Conservation (phyloP, 202 grass and related monocot genomes). For the Dendrocalamus latiflorus region DNA sequence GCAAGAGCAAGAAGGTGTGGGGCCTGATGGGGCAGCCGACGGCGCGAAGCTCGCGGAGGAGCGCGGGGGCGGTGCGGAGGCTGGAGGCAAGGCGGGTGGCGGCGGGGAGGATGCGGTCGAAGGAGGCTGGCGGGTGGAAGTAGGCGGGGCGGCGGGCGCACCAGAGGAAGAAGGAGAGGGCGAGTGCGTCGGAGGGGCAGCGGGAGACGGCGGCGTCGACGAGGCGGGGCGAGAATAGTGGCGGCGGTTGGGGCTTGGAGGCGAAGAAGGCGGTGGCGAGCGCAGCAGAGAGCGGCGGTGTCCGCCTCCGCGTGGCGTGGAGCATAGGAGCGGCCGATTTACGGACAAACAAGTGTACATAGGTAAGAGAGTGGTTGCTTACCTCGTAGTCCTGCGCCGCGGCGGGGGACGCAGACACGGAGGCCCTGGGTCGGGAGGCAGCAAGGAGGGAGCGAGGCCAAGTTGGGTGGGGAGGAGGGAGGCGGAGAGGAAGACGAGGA, state of each 20-base stretch:
- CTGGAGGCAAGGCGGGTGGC: no score
- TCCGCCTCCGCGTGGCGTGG: slow-evolving; percentile 29
- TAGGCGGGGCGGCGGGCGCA: no score
- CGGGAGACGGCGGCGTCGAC: slow-evolving; percentile 46
- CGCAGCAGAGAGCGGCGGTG: slow-evolving; percentile 36
- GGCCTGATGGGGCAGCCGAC: no score
- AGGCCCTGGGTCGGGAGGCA: neutral
- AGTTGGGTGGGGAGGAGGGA: neutral
- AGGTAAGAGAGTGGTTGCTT: neutral
- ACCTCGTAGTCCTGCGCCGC: slow-evolving; percentile 71
- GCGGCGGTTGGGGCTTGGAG: neutral
- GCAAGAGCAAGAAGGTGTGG: no score
- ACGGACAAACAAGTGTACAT: neutral
- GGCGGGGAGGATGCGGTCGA: no score
- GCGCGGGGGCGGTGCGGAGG: no score
- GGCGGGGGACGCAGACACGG: slow-evolving; percentile 32
- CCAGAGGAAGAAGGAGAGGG: neutral
- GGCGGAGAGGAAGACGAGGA: neutral
- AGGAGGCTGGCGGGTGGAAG: no score
- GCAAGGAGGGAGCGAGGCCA: neutral
- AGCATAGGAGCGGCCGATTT: slow-evolving; percentile 38
- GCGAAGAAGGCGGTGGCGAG: slow-evolving; percentile 20
- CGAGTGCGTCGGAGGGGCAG: slow-evolving; percentile 62
- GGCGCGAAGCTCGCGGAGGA: no score
- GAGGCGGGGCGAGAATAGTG: slow-evolving; percentile 24